These are phyloP conservation scores for Aspergillus ellipticus DNA, from an alignment of 495 filamentous ascomycete genomes.

Conservation along the genomic window DNA sequence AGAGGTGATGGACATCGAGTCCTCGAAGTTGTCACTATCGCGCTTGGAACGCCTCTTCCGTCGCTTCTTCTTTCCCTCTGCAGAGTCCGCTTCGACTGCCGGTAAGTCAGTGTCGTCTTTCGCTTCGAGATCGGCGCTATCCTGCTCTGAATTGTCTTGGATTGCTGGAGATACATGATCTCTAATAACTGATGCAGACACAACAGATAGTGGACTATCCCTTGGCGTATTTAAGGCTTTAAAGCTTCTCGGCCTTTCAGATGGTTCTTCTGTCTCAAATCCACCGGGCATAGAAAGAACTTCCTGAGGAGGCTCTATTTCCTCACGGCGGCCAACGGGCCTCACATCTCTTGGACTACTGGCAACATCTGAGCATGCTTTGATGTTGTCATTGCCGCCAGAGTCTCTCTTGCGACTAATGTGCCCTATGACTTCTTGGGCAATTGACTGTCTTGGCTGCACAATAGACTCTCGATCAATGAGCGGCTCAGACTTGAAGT, in stretches of 20 bases:
- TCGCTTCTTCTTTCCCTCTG: constrained; percentile 23
- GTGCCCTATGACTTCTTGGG: constrained; percentile 30
- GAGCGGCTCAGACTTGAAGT: constrained; percentile 19
- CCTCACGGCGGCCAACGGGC: constrained; percentile 3
- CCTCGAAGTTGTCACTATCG: constrained; percentile 31
- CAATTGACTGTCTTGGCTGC: constrained; percentile 18
- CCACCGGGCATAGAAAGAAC: constrained; percentile 40
- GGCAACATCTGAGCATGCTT: background rate
- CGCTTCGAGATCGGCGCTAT: constrained; percentile 21
- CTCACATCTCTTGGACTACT: background rate
- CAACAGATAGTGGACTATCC: constrained; percentile 21
- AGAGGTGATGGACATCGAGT: constrained; percentile 32
- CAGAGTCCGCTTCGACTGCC: constrained; percentile 12
- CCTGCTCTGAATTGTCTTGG: constrained; percentile 21
- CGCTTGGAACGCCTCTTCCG: constrained; percentile 32
- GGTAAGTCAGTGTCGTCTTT: constrained; percentile 13
- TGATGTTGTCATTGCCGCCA: background rate
- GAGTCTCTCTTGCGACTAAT: constrained; percentile 18
- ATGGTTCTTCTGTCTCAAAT: constrained; percentile 29
- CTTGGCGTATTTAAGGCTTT: constrained; percentile 10
- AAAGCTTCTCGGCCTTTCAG: constrained; percentile 6
- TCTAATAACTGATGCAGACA: constrained; percentile 22
- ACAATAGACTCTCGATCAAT: constrained; percentile 6
- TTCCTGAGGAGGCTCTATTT: constrained; percentile 22
- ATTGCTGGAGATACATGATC: constrained; percentile 19